Base-by-base conservation (phyloP, 805 yeast genomes). In the Suhomyces kilbournensis region DNA sequence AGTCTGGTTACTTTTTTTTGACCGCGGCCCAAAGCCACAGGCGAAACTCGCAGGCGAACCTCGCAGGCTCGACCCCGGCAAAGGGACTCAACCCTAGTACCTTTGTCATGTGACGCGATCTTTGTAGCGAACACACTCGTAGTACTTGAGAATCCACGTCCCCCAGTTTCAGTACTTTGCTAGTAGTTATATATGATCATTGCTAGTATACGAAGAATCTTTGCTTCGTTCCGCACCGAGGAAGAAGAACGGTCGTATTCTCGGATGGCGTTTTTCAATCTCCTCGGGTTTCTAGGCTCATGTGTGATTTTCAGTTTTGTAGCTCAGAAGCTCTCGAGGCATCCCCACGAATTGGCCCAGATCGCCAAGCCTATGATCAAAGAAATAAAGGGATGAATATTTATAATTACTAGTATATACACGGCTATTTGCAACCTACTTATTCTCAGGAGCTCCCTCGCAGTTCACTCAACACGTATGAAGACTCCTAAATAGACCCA, bases 181-280 rank as follows among this genome's bases (percentile, higher is more conserved):
- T n/a, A n/a, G n/a, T n/a, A n/a, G n/a, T n/a, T n/a, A n/a, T n/a
- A n/a, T n/a, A 82, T 75, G 85, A 83, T 85, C 59, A 72, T 90
- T 44, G 90, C 88, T 44, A 89, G 90, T 62, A 80, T 90, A 43
- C 71, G 96, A 46, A 74, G 89, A 52, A 85, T 90, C 43, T 90
- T 90, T 64, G 84, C 91, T 20, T 86, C 94, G 4, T 89, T 90
- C 62, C 71, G 97, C 17, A 82, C 94, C 2, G 96, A 89, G 56
- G 96, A 90, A 59, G 96, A 90, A 60, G 96, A 90, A 65, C 72
- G 92, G 48, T 72, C 76, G 49, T 86, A 83, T 60, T 88, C 96
- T 0, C 73, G 97, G 46, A 77, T 80, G 56, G 96, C 96, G 1
- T 86, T 86, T 62, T 86, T 85, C 70, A 83, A 89, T 56, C 76